Evolutionary conservation across 176 grass and related monocot species (phyloP).

Genomic region (Aegilops speltoides): DNA sequence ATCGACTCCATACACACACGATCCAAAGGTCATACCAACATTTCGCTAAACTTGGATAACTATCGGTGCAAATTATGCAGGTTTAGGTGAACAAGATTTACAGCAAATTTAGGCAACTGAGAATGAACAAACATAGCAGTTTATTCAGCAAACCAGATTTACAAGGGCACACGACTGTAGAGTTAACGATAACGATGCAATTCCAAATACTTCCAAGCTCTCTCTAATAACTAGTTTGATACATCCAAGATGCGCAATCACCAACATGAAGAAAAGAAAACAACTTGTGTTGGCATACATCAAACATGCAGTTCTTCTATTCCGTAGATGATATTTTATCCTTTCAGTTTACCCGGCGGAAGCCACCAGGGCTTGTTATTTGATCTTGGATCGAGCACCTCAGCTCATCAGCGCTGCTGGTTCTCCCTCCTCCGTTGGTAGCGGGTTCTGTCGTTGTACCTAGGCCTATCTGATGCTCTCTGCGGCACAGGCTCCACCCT

Average conservation of each 20-base stretch:
- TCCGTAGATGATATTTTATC: background rate
- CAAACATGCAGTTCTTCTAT: conserved; percentile 20
- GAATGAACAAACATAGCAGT: too few relatives aligned
- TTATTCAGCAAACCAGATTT: too few relatives aligned
- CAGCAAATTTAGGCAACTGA: too few relatives aligned
- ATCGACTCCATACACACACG: background rate
- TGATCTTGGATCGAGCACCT: background rate
- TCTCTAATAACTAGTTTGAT: conserved; percentile 37
- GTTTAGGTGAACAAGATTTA: background rate
- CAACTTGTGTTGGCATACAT: background rate
- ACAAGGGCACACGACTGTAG: background rate
- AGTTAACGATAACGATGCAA: background rate
- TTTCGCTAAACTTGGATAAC: background rate
- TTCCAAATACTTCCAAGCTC: conserved; percentile 13
- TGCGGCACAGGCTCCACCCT: conserved; percentile 86
- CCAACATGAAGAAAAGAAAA: background rate
- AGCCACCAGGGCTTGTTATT: conserved; percentile 17
- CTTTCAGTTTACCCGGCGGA: background rate
- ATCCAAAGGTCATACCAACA: background rate
- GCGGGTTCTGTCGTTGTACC: conserved; percentile 85
- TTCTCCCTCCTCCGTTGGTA: conserved; percentile 74
- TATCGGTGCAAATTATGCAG: background rate
- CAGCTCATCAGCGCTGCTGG: conserved; percentile 39
- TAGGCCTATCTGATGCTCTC: conserved; percentile 68
- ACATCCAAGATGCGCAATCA: conserved; percentile 18